A percentile compares a stretch with the other conserved stretches of the same genome.
Conservation (phyloP, 768 basidiomycete species). For the Dioszegia crocea region DNA sequence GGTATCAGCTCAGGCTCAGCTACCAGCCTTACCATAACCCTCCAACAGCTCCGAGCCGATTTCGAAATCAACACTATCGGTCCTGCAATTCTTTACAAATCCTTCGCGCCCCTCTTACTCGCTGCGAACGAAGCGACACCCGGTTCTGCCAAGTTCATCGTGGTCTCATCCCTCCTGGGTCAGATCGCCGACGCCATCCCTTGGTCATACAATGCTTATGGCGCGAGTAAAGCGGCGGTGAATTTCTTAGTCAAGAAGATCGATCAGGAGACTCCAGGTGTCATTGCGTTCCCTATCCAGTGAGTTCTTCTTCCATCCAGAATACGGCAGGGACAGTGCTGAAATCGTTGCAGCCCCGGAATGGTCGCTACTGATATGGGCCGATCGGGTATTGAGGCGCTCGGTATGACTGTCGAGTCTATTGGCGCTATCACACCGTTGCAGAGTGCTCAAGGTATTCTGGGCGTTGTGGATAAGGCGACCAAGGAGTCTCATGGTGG, state of each 20-base stretch:
- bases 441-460: conserved; percentile 10
- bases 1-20: neutral
- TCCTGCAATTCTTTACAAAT: conserved; percentile 29
- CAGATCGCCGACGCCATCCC: neutral
- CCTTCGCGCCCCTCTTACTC: conserved; percentile 14
- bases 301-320: neutral
- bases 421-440: conserved; percentile 1
- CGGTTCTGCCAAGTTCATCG: conserved; percentile 16
- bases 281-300: conserved; percentile 8
- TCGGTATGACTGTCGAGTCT: neutral
- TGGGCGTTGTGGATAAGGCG: conserved; percentile 10
- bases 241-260: conserved; percentile 18
- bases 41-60: neutral
- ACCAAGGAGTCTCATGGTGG: conserved; percentile 9
- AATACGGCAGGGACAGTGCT: neutral
- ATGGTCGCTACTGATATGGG: conserved; percentile 13
- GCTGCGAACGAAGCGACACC: too few species aligned
- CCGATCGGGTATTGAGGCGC: neutral
- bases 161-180: conserved; percentile 13
- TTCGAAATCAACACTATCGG: conserved; percentile 23
- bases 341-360: conserved; percentile 7
- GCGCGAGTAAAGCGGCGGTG: conserved; percentile 20
- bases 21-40: neutral
- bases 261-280: neutral
- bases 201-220: neutral